phyloP scores from a whole-genome alignment of 1,139 yeast genomes.

The Geotrichum klebahnii region DNA sequence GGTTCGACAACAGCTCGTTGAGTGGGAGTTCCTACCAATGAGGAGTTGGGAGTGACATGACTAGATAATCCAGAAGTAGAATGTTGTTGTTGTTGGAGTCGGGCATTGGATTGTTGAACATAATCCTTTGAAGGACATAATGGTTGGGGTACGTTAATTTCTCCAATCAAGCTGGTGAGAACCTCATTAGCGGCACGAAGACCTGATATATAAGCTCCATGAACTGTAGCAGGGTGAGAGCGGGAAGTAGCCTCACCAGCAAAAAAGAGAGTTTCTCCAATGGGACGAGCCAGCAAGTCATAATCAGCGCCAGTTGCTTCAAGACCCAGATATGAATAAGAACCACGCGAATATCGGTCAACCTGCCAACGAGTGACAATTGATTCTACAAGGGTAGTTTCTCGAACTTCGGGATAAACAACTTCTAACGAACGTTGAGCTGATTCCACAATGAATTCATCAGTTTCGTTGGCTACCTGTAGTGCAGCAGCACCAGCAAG shows the following conservation, averaged over 20 bases:
- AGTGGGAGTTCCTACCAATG: constrained; percentile 16
- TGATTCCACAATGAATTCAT: constrained; percentile 38
- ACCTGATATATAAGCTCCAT: constrained; percentile 46
- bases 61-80: constrained; percentile 10
- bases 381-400: constrained; percentile 38
- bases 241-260: constrained; percentile 48
- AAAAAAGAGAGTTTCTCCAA: constrained; percentile 40
- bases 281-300: constrained; percentile 42
- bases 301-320: constrained; percentile 45
- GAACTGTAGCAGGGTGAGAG: constrained; percentile 44
- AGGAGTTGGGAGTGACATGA: constrained; percentile 17
- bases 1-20: background rate
- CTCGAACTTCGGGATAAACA: constrained; percentile 31
- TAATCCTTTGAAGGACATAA: constrained; percentile 35
- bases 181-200: constrained; percentile 44
- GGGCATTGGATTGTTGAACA: constrained; percentile 13
- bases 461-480: constrained; percentile 35
- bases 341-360: constrained; percentile 42
- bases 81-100: constrained; percentile 8
- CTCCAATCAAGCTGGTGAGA: constrained; percentile 42
- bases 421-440: constrained; percentile 36
- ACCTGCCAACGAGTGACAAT: constrained; percentile 46
- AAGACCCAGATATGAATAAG: constrained; percentile 44
- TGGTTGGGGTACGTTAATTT: constrained; percentile 41
- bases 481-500: constrained; percentile 43